phyloP scores from a whole-genome alignment of 352 stramenopile species.

The Phytophthora melonis region DNA sequence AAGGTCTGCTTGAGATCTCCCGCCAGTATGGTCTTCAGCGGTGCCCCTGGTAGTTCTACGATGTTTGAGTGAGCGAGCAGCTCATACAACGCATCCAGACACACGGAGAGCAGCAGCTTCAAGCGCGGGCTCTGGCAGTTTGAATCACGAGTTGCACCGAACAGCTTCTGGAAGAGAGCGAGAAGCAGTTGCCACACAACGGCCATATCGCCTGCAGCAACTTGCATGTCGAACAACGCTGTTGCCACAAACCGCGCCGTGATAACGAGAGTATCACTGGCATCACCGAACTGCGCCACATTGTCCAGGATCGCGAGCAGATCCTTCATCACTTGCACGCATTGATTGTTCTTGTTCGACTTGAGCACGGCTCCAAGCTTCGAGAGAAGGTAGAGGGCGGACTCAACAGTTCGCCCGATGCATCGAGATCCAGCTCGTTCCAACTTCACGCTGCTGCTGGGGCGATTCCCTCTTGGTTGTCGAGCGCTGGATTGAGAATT shows the following conservation, averaged over 20 bases:
- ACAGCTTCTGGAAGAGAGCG: slow-evolving; percentile 52
- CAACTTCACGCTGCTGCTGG: slow-evolving; percentile 18
- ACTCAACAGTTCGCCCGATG: slow-evolving; percentile 28
- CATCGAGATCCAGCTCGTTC: slow-evolving; percentile 26
- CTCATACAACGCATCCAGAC: slow-evolving; percentile 55
- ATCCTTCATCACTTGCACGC: slow-evolving; percentile 58
- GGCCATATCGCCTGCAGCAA: slow-evolving; percentile 45
- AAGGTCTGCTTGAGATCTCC: slow-evolving; percentile 36
- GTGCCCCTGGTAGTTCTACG: slow-evolving; percentile 12
- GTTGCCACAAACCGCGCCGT: slow-evolving; percentile 52
- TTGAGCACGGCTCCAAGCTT: slow-evolving; percentile 55
- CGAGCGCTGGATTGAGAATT: not conserved
- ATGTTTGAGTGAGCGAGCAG: slow-evolving; percentile 63
- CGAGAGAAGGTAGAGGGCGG: slow-evolving; percentile 53
- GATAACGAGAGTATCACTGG: slow-evolving; percentile 16
- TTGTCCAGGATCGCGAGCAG: slow-evolving; percentile 42
- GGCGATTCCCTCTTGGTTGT: slow-evolving; percentile 3
- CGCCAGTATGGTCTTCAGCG: slow-evolving; percentile 23
- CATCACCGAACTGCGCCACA: slow-evolving; percentile 9
- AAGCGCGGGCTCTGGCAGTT: slow-evolving; percentile 21
- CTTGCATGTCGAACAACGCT: slow-evolving; percentile 58
- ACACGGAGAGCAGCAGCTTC: slow-evolving; percentile 40
- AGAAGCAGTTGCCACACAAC: slow-evolving; percentile 55
- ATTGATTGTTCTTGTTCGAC: slow-evolving; percentile 66
- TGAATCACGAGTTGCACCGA: slow-evolving; percentile 32